Evolutionary conservation across 176 grass and related monocot genomes (phyloP), one percentile per base, ranked within the genome.

Genomic region (Poa pratensis): DNA sequence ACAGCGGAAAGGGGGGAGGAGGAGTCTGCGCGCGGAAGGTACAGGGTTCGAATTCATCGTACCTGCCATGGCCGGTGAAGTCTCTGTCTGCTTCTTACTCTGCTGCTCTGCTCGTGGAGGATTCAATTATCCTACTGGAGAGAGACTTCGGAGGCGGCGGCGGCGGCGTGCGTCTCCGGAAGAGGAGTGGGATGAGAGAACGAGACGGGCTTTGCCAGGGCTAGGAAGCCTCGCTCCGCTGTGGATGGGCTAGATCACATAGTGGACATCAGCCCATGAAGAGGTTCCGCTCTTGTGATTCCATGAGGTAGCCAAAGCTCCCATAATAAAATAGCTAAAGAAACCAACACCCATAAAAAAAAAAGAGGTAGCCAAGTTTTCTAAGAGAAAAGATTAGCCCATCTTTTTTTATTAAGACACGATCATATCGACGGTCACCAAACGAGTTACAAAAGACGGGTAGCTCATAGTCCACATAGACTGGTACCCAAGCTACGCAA

Each of bases 21-120:
- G 18, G 39, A 40, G 27, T 58, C n/a, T 20, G 20, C 39, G 75
- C 45, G 23, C 12, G 51, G n/a, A 24, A 51, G 23, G 62, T 18
- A 23, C 67, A 11, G 74, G 68, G 48, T 80, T 87, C 28, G 18
- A 7, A 60, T 68, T 74, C 37, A 81, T 67, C 39, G 61, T 80
- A 91, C 89, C 85, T 10, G 89, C 80, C 89, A 91, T 91, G 85
- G 69, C 59, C n/a, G 50, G 28, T 30, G 78, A 51, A 54, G 6
- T n/a, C n/a, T 26, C 53, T 37, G 22, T 3, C n/a, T 62, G 52
- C 81, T 49, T 45, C 5, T 68, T 14, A 35, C 32, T 68, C 57
- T 27, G 22, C 15, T 77, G 24, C 55, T 48, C 5, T 55, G n/a
- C 74, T 74, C 37, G 57, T 9, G 69, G 59, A 27, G 23, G 61